Percentiles rank a stretch among this genome's conserved stretches.
Evolutionary conservation across 805 yeast genomes (phyloP).

Genomic region (Wickerhamiella kurtzmanii): DNA sequence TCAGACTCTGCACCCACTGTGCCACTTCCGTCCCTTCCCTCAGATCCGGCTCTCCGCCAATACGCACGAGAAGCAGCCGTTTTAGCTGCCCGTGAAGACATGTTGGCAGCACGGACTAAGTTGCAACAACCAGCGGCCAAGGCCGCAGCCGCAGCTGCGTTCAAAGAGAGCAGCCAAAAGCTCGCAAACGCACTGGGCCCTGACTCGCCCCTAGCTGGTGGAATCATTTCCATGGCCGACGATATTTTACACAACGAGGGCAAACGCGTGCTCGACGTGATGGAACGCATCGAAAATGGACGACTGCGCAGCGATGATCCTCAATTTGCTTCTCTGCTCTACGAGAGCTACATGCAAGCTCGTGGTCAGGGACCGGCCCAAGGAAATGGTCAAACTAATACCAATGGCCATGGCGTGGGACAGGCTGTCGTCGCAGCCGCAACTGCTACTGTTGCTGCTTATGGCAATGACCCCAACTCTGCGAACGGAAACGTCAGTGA

Average conservation of each 20-base stretch:
- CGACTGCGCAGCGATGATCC: constrained; percentile 3
- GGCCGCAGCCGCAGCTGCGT: neutral
- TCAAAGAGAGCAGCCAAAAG: neutral
- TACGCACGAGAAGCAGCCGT: no score
- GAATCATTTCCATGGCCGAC: constrained; percentile 55
- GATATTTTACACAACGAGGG: constrained; percentile 69
- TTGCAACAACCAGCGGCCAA: neutral
- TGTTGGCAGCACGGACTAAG: neutral
- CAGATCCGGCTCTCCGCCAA: no score
- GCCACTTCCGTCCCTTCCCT: no score
- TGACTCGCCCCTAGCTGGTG: constrained; percentile 26
- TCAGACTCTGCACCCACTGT: no score
- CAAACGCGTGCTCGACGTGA: constrained; percentile 60
- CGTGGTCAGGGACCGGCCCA: constrained; percentile 1
- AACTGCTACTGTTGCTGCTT: neutral
- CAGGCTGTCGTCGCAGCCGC: neutral
- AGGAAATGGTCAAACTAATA: neutral
- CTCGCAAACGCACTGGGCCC: neutral
- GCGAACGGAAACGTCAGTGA: neutral
- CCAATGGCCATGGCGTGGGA: no score
- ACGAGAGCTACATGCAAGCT: constrained; percentile 3
- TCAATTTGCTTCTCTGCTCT: neutral
- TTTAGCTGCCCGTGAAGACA: neutral
- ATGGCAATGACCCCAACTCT: neutral
- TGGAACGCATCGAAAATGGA: constrained; percentile 53